These are phyloP conservation scores for Omphalotus olearius DNA, from an alignment of 1,284 basidiomycete species.

Conservation along the genomic window DNA sequence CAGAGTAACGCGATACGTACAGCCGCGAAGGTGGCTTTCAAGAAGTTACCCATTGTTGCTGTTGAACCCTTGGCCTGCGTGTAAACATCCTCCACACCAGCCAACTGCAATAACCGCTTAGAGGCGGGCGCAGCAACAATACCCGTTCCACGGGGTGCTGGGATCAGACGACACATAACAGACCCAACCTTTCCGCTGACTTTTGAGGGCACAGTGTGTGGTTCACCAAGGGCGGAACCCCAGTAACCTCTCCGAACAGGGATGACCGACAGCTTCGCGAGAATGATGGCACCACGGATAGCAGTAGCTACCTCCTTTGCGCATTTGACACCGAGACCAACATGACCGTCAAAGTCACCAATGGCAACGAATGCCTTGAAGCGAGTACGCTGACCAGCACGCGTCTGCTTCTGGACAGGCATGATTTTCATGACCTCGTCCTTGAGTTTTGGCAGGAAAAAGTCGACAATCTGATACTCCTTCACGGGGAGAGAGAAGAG, in stretches of 20 bases:
- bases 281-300: conserved; percentile 97
- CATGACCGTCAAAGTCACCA: conserved; percentile 97
- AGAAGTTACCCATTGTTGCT: conserved; percentile 99
- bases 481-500: conserved; percentile 99
- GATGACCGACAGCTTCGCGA: conserved; percentile 93
- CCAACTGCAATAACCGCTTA: conserved; percentile 96
- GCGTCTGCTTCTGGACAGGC: conserved; percentile 99
- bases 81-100: conserved; percentile 94
- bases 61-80: conserved; percentile 98
- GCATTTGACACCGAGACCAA: conserved; percentile 99
- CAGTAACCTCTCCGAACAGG: conserved; percentile 99
- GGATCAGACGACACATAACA: conserved; percentile 99
- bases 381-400: conserved; percentile 98
- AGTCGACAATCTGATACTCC: conserved; percentile 97
- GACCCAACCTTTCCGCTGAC: conserved; percentile 98
- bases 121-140: conserved; percentile 98
- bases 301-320: conserved; percentile 99
- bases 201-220: conserved; percentile 99
- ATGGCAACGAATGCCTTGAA: conserved; percentile 99
- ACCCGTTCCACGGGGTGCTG: conserved; percentile 98
- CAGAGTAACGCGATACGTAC: conserved; percentile 41
- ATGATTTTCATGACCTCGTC: conserved; percentile 99
- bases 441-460: conserved; percentile 97
- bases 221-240: conserved; percentile 98
- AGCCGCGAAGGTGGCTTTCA: conserved; percentile 97